Base-by-base conservation (phyloP, 768 basidiomycete genomes). In the Pisolithus albus region DNA sequence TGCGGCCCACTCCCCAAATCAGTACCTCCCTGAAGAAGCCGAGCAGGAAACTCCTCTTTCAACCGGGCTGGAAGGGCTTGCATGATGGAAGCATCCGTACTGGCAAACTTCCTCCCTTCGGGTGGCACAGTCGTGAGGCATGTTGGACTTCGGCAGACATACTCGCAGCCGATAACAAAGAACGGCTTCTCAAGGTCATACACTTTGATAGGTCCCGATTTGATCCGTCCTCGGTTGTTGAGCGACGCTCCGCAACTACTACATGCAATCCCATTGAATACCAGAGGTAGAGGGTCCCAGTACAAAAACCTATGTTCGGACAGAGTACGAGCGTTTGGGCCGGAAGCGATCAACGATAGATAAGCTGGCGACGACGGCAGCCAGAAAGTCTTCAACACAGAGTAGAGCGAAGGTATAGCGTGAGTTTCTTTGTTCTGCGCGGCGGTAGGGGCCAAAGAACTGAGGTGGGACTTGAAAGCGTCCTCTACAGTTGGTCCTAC, bases 101-200 rank as follows among this genome's bases (percentile, higher is more conserved):
- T 84, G 0, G 85, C 82, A 57, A 81, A 88, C 55, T 72, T 80
- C 28, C 86, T 78, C 4, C 82, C 82, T 30, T 84, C 83, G 3
- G 73, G 52, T 7, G 70, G 61, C 24, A 70, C 61, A 30, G 71
- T 63, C 26, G 73, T 62, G 24, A 71, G 53, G 61, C 86, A 88
- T 19, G 68, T 40, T 1, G 67, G 39, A 26, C 75, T 81, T 46
- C 74, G 75, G 62, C 88, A 91, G 5, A 75, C 72, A 53, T 91
- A 91, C 62, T 87, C 84, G 61, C 87, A 88, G n/a, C 85, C 88
- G 34, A 91, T 87, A 64, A 91, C 77, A 62, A 85, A 90, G 69
- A 90, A 91, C 3, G 86, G 85, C 53, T 80, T 81, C 56, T 83
- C 81, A 46, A 91, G 78, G 58, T 91, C 88, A 63, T 88, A 87